Evolutionary conservation across 257 asterid species (phyloP).

Genomic region (Penstemon davidsonii): DNA sequence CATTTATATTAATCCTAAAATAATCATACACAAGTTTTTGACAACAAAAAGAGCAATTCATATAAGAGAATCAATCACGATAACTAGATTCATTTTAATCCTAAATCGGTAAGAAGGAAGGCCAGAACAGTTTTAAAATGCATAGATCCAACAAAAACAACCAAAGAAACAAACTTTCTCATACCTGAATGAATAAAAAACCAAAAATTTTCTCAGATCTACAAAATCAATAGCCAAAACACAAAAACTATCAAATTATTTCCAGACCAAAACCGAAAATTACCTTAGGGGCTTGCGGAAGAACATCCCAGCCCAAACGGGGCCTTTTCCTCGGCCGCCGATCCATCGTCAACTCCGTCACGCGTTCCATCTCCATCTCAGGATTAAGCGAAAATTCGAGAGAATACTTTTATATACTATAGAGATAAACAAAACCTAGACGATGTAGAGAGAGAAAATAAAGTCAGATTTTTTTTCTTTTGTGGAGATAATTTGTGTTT

Average conservation of each 20-base stretch:
- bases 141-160: slow-evolving; percentile 12
- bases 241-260: neutral
- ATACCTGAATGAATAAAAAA: slow-evolving; percentile 22
- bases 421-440: slow-evolving; percentile 10
- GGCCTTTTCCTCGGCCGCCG: slow-evolving; percentile 77
- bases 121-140: neutral
- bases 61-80: neutral
- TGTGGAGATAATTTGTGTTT: neutral
- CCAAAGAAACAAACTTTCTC: slow-evolving; percentile 7
- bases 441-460: too few relatives aligned
- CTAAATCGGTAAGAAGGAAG: too few relatives aligned
- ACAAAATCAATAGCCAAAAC: slow-evolving; percentile 13
- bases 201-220: slow-evolving; percentile 20
- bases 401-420: slow-evolving; percentile 4
- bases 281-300: slow-evolving; percentile 76
- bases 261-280: slow-evolving; percentile 3
- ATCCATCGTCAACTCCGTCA: slow-evolving; percentile 81
- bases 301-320: slow-evolving; percentile 94
- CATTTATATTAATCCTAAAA: too few relatives aligned
- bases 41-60: too few relatives aligned
- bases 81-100: neutral
- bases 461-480: neutral
- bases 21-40: too few relatives aligned
- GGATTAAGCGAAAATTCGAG: slow-evolving; percentile 25
- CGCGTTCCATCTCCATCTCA: slow-evolving; percentile 90